Percentiles rank a stretch among this genome's conserved stretches.
Conservation (phyloP, 257 asterid genomes). For the Jasminum sambac region DNA sequence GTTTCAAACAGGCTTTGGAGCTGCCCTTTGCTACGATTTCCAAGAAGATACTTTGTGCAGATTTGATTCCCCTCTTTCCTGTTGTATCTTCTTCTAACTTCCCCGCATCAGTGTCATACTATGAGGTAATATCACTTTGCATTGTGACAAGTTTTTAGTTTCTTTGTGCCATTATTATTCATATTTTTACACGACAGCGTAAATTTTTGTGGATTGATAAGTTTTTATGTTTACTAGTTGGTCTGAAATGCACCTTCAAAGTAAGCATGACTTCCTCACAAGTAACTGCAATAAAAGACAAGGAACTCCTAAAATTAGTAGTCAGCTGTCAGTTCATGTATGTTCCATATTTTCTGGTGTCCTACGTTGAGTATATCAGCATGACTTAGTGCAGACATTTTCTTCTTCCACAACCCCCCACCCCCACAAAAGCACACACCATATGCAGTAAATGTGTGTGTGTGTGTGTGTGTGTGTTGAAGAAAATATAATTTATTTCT, state of each 20-base stretch:
- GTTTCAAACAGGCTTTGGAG: constrained; percentile 88
- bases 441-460: too few relatives aligned
- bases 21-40: constrained; percentile 88
- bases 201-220: neutral
- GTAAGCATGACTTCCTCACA: constrained; percentile 9
- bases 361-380: neutral
- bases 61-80: constrained; percentile 85
- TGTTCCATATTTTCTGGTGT: neutral
- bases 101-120: constrained; percentile 71
- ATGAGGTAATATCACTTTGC: constrained; percentile 52
- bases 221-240: neutral
- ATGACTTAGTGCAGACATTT: neutral
- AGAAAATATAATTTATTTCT: neutral
- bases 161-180: neutral
- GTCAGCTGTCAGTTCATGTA: neutral
- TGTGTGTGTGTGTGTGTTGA: neutral
- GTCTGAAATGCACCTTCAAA: neutral
- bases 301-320: neutral
- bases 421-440: too few relatives aligned
- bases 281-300: constrained; percentile 6
- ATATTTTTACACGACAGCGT: neutral
- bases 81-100: constrained; percentile 42
- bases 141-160: neutral
- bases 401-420: too few relatives aligned
- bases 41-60: constrained; percentile 65